These are phyloP conservation scores for Fusarium dlaminii DNA, from an alignment of 2,329 filamentous ascomycete genomes.

Conservation along the genomic window DNA sequence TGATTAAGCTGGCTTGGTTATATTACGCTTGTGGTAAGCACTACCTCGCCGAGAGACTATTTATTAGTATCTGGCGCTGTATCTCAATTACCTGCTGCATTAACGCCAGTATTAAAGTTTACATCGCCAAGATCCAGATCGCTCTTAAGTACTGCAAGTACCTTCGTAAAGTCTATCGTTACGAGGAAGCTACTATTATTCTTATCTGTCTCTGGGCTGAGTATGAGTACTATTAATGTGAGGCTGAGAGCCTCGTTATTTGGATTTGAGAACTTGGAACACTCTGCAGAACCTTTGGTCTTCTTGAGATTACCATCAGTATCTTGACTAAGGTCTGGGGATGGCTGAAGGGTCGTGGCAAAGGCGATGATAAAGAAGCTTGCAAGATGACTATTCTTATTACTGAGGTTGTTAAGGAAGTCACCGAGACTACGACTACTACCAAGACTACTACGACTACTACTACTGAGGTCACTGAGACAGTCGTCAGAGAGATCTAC, in stretches of 20 bases:
- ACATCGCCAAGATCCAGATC: conserved; percentile 51
- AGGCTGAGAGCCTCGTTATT: conserved; percentile 46
- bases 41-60: conserved; percentile 51
- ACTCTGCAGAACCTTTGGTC: conserved; percentile 46
- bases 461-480: conserved; percentile 46
- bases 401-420: conserved; percentile 52
- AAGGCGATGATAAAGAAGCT: conserved; percentile 46
- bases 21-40: conserved; percentile 48
- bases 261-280: conserved; percentile 49
- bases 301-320: conserved; percentile 46
- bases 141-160: conserved; percentile 51
- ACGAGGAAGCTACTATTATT: conserved; percentile 51
- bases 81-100: conserved; percentile 46
- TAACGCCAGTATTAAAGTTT: conserved; percentile 46
- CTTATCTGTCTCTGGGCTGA: conserved; percentile 54
- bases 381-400: conserved; percentile 48
- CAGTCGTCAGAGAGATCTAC: conserved; percentile 48
- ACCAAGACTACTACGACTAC: conserved; percentile 48
- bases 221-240: conserved; percentile 49
- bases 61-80: conserved; percentile 53
- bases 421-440: conserved; percentile 46
- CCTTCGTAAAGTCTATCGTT: conserved; percentile 44
- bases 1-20: conserved; percentile 48
- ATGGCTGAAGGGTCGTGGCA: conserved; percentile 50
- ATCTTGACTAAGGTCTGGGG: conserved; percentile 52